Evolutionary conservation across 1,139 yeast genomes (phyloP), one percentile per base, ranked within the genome.

Genomic region (Blastobotrys apis): DNA sequence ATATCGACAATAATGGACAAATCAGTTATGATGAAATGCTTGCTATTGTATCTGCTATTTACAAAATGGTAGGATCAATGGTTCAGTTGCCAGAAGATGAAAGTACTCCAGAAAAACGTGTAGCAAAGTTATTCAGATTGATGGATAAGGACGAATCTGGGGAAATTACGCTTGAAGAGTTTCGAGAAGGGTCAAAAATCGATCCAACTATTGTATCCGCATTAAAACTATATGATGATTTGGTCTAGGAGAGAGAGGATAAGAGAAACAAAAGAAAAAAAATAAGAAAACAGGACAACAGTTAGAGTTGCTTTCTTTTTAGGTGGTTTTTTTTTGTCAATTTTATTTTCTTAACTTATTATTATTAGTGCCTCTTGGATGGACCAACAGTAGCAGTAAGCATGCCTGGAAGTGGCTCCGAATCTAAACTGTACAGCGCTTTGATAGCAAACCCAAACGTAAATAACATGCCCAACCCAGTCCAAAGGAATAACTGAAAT

Each of bases 11-110:
- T 47, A 84, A 81, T 53, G 97, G 96, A 1, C 73, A 71, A 53
- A 76, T 94, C 47, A 72, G 78, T 27, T 86, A 81, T 62, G 75
- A 77, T 30, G 97, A 92, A 61, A 78, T 92, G 78, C 70, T 87
- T 47, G 71, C 78, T 3, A 87, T 94, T 35, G 84, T 90, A 6
- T 72, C 75, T 23, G 85, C 97, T 22, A 86, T 92, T 31, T 92
- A 92, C 64, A 85, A 85, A 65, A 88, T 94, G 97, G 84, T 92
- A 47, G 99, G 98, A 0, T 76, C 90, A 1, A 90, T 90, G 95
- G 95, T 90, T 50, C 80, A 82, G 51, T 72, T 90, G 44, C 88
- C 90, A 5, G 92, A 81, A n/a, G 96, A 88, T 60, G 97, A 90
- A 58, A 78, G 80, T 41, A 88, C 97, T 0, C 98, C 98, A 0